Percentiles rank a stretch among this genome's conserved stretches.
These are phyloP conservation scores for Diaporthe ilicicola DNA, from an alignment of 2,329 filamentous ascomycete species.

Conservation along the genomic window DNA sequence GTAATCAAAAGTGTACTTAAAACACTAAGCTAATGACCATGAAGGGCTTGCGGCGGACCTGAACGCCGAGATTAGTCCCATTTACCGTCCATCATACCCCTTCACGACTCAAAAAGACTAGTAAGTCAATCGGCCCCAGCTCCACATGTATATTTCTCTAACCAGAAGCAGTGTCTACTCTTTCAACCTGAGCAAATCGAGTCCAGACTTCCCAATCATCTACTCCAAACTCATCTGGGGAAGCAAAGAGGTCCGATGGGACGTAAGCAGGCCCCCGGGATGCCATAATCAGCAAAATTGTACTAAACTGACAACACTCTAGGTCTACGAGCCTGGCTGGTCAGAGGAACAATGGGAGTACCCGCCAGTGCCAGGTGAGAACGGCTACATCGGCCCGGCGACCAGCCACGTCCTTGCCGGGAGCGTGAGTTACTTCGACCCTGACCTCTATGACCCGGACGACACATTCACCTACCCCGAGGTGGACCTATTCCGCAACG, in stretches of 20 bases:
- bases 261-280: constrained; percentile 35
- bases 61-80: constrained; percentile 31
- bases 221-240: constrained; percentile 39
- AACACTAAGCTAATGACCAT: constrained; percentile 18
- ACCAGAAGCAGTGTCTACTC: background rate
- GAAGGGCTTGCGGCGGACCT: constrained; percentile 35
- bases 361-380: constrained; percentile 37
- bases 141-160: background rate
- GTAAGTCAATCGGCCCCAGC: background rate
- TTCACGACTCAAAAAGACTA: constrained; percentile 30
- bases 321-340: constrained; percentile 35
- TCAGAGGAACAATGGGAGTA: constrained; percentile 38
- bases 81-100: constrained; percentile 33
- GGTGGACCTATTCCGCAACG: constrained; percentile 4
- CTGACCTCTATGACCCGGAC: constrained; percentile 16
- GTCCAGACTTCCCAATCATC: constrained; percentile 42
- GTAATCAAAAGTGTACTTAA: too few species aligned
- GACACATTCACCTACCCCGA: constrained; percentile 12
- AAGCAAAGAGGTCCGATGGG: constrained; percentile 42
- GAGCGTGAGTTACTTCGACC: background rate
- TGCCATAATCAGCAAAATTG: accelerated
- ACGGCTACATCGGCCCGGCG: constrained; percentile 37
- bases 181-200: background rate
- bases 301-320: background rate
- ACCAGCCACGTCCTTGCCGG: constrained; percentile 33